Evolutionary conservation across 345 rosid species (phyloP), one percentile per base, ranked within the genome.

Genomic region (Acer negundo): DNA sequence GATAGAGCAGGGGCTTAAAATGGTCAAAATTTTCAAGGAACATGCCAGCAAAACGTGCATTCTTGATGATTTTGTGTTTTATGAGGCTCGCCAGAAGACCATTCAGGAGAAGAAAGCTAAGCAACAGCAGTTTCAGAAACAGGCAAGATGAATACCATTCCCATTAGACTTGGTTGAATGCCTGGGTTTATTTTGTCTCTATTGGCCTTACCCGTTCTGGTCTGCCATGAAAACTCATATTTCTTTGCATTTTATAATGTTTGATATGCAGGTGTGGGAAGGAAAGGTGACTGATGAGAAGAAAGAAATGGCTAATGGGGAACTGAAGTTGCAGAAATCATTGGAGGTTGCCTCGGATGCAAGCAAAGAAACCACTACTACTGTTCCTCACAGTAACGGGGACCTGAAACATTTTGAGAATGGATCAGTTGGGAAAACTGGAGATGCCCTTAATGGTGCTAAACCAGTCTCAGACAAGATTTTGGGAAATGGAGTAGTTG

Each of bases 11-110:
- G 98, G 98, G 19, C 85, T 90, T 72, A 88, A 95, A 86, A 74
- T 95, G 76, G 73, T 92, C 53, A 95, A 93, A 74, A 90, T 95
- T 69, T 95, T 95, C 89, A 90, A 95, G 88, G 93, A 90, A 51
- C 90, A 90, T 74, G 63, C 86, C 10, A 86, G 85, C 82, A 93
- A 87, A 82, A 89, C 98, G 0, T 95, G 93, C 87, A 91, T 95
- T 76, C 68, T 95, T 85, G 98, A 95, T 80, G 98, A 95, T 78
- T 93, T 95, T 75, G 92, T 87, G 35, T 95, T 95, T 77, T 95
- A 95, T 4, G 98, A 92, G 86, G 78, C 75, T 51, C 88, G 98
- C 2, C 90, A 95, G 82, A 93, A 87, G 86, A 87, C 90, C 11
- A 90, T 95, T 64, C 90, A 87, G 86, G 97, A 92, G 81, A 90